Conservation (phyloP, 805 yeast species). For the Saccharomycopsis javanensis region DNA sequence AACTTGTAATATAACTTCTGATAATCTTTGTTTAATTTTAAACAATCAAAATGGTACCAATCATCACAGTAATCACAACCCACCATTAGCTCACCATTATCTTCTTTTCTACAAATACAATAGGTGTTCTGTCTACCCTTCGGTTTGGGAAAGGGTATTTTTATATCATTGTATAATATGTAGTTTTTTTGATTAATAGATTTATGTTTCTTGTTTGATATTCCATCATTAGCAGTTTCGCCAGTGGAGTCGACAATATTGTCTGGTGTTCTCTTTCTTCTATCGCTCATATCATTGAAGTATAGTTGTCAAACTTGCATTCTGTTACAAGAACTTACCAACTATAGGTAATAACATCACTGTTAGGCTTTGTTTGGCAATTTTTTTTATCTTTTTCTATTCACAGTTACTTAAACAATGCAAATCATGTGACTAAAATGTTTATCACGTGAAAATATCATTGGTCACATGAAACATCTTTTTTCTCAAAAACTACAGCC, state of each 20-base stretch:
- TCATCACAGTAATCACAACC: conserved; percentile 93
- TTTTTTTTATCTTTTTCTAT: too few relatives aligned
- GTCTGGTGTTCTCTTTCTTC: not conserved
- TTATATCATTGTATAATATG: conserved; percentile 5
- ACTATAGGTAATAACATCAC: too few relatives aligned
- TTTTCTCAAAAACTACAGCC: too few relatives aligned
- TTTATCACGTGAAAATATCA: too few relatives aligned
- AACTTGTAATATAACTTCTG: conserved; percentile 51
- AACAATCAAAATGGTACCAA: conserved; percentile 84
- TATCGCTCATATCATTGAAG: not conserved
- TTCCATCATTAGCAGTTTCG: not conserved
- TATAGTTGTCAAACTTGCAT: too few relatives aligned
- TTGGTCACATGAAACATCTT: too few relatives aligned
- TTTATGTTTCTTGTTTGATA: not conserved
- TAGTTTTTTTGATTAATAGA: too few relatives aligned
- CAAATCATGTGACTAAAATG: too few relatives aligned
- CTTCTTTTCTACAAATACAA: conserved; percentile 73
- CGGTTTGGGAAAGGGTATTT: conserved; percentile 18
- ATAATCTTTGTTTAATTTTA: conserved; percentile 43
- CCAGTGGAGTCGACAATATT: not conserved
- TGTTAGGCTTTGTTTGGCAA: too few relatives aligned
- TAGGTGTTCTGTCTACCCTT: conserved; percentile 25
- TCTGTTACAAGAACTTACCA: too few relatives aligned
- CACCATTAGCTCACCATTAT: conserved; percentile 79
- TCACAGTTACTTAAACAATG: too few relatives aligned